Percentiles rank a stretch among this genome's conserved stretches.
Conservation (phyloP, 129 eudicot genomes). For the Flaveria sonorensis region DNA sequence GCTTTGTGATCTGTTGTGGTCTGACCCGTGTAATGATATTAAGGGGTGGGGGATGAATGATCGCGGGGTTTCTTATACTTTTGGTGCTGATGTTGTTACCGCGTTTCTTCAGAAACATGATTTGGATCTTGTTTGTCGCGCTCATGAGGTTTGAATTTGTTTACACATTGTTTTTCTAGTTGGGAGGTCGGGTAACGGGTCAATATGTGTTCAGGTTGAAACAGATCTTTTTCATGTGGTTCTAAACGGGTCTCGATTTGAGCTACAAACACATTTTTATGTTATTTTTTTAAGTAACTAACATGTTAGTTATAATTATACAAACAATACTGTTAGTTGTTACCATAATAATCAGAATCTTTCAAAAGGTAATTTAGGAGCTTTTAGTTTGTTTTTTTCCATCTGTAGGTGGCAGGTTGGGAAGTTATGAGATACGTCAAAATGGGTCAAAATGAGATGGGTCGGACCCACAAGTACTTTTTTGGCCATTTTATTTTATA, state of each 20-base stretch:
- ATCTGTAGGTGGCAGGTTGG: neutral
- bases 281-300: neutral
- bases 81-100: constrained; percentile 55
- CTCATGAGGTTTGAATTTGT: constrained; percentile 47
- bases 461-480: no score
- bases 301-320: neutral
- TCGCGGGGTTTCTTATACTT: constrained; percentile 62
- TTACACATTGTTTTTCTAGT: neutral
- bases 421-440: no score
- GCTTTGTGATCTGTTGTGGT: constrained; percentile 60
- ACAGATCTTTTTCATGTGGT: no score
- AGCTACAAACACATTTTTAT: neutral
- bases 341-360: neutral
- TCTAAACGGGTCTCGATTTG: neutral
- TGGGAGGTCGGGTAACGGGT: constrained; percentile 1
- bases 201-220: no score
- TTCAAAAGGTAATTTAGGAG: neutral
- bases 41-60: constrained; percentile 67
- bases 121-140: constrained; percentile 60
- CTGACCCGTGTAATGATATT: constrained; percentile 56
- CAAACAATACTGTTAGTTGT: neutral
- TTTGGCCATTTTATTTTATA: no score
- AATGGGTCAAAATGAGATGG: no score
- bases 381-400: neutral
- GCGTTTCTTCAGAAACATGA: constrained; percentile 53